Percentiles rank a stretch among this genome's conserved stretches.
phyloP scores from a whole-genome alignment of 2,329 filamentous ascomycete species.

The Penicillium sclerotiorum region DNA sequence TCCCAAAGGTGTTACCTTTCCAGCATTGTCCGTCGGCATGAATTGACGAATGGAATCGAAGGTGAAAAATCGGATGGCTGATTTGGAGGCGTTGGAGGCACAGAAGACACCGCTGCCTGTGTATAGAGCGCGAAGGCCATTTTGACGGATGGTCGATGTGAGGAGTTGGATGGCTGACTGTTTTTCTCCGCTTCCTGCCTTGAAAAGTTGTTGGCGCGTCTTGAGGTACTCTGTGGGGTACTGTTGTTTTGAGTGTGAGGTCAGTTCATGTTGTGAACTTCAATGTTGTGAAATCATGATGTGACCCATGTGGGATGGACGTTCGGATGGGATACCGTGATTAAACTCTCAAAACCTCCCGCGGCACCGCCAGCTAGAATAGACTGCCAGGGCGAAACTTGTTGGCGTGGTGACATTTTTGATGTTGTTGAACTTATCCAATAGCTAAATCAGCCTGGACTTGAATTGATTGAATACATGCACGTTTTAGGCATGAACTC shows the following conservation, averaged over 20 bases:
- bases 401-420: constrained; percentile 3
- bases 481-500: too few relatives aligned
- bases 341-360: constrained; percentile 17
- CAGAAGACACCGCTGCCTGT: constrained; percentile 19
- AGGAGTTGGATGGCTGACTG: constrained; percentile 4
- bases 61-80: constrained; percentile 19
- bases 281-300: neutral
- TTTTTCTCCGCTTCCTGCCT: neutral
- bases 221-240: constrained; percentile 23
- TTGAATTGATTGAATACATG: too few relatives aligned
- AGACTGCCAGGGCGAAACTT: constrained; percentile 19
- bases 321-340: too few relatives aligned
- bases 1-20: constrained; percentile 51
- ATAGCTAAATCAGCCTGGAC: too few relatives aligned
- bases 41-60: constrained; percentile 16
- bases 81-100: constrained; percentile 21
- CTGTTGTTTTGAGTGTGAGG: constrained; percentile 2
- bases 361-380: constrained; percentile 18
- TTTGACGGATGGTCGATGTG: constrained; percentile 8
- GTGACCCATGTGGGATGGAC: too few relatives aligned
- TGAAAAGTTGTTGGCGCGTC: constrained; percentile 19
- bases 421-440: too few relatives aligned
- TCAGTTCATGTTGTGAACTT: neutral
- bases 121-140: constrained; percentile 15
- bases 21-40: constrained; percentile 12